Evolutionary conservation across 2,329 filamentous ascomycete genomes (phyloP).

Genomic region (Lecanicillium sp.): DNA sequence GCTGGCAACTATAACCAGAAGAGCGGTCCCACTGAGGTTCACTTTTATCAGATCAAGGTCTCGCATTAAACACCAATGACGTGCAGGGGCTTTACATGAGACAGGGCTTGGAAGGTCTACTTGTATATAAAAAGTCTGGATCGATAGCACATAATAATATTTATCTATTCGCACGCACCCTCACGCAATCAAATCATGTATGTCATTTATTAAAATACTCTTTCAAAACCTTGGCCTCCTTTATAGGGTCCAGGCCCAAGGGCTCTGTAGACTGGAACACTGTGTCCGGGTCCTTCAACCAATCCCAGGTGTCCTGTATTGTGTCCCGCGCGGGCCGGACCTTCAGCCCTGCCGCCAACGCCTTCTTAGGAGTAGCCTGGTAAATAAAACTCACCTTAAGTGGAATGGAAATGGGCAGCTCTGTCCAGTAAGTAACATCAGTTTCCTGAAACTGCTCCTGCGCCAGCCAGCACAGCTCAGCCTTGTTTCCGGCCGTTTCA

Average conservation of each 20-base stretch:
- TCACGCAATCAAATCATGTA: no score
- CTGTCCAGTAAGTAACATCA: conserved; percentile 1
- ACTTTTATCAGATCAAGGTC: conserved; percentile 14
- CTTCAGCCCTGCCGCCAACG: conserved; percentile 2
- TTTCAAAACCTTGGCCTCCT: neutral
- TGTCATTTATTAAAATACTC: neutral
- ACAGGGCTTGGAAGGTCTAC: no score
- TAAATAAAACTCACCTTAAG: neutral
- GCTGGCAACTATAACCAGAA: conserved; percentile 30
- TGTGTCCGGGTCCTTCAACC: conserved; percentile 1
- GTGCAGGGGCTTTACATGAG: neutral
- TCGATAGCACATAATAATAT: no score
- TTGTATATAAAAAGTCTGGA: no score
- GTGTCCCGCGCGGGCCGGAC: conserved; percentile 6
- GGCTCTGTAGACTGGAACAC: neutral
- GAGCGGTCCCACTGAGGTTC: conserved; percentile 16
- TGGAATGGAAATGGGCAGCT: conserved; percentile 9
- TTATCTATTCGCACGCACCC: neutral
- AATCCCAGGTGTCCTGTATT: conserved; percentile 10
- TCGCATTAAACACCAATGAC: conserved; percentile 7
- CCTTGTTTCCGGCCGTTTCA: neutral
- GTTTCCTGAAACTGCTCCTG: conserved; percentile 6
- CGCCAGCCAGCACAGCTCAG: conserved; percentile 8
- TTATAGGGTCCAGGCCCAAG: neutral
- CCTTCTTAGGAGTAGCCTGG: conserved; percentile 2